These are phyloP conservation scores for Coffea humblotiana DNA, from an alignment of 305 asterid species.

Conservation along the genomic window DNA sequence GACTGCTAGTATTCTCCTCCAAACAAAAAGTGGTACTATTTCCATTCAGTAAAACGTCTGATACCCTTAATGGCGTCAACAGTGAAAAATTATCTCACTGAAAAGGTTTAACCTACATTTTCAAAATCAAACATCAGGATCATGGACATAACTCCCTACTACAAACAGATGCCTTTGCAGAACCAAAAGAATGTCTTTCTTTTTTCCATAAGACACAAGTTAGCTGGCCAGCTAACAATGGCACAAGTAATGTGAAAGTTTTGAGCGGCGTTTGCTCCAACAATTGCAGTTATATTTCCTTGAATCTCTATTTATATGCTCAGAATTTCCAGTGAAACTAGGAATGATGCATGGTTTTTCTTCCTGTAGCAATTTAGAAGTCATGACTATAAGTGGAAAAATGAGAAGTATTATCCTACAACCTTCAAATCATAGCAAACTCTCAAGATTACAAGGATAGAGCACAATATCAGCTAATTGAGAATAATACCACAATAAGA, in stretches of 20 bases:
- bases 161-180: not conserved
- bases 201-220: not conserved
- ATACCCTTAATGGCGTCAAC: not conserved
- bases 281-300: not conserved
- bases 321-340: not conserved
- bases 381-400: not conserved
- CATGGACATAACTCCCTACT: not conserved
- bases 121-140: not conserved
- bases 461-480: not conserved
- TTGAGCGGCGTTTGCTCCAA: not conserved
- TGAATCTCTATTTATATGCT: not conserved
- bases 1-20: not conserved
- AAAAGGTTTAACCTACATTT: not conserved
- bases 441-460: not conserved
- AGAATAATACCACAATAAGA: not conserved
- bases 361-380: not conserved
- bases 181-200: not conserved
- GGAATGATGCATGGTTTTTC: constrained; percentile 7
- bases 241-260: not conserved
- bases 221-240: not conserved
- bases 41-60: not conserved
- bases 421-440: not conserved
- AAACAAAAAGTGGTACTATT: not conserved
- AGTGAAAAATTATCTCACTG: not conserved
- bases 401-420: not conserved